Base-by-base conservation (phyloP, 257 asterid genomes). In the Ocimum tenuiflorum region DNA sequence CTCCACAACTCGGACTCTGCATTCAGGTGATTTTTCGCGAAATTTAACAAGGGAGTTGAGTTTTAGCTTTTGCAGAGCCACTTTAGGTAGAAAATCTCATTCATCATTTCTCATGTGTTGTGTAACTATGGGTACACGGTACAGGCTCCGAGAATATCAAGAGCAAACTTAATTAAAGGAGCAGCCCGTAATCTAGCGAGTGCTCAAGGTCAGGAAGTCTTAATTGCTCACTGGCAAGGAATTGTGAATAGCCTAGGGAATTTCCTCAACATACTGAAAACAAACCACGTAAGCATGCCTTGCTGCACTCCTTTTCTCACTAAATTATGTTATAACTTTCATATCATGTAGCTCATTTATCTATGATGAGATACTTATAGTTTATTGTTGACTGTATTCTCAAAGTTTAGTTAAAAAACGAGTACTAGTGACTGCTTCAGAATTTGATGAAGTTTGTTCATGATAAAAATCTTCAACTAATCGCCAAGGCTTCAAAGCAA, bases 141-240 rank as follows among this genome's bases (percentile, higher is more conserved):
- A 39, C 73, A 92, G 99, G 99, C 99, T 63, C 99, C 99, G 65
- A 82, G 99, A 85, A 83, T 90, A 83, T 94, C 99, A 50, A 70
- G 87, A 75, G 92, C 94, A 57, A 85, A 83, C 79, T 80, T 94
- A 70, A 63, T 83, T 41, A 94, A 90, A 82, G 99, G 97, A 50
- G 72, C 95, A 60, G 94, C 97, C 7, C 95, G 97, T 12, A 63
- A 86, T 68, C 82, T 85, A 67, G 97, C 95, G 60, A 90, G 83
- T 82, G 94, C 96, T 48, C 92, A 91, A 59, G 95, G 91, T 52
- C 99, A 94, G 81, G 97, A 94, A 71, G 86, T 86, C 75, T 79
- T 94, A 74, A 82, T 90, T 68, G 89, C 96, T 60, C 99, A 94
- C 73, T 94, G 99, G 97, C 99, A 94, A 82, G 96, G 95, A 74